Base-by-base conservation (phyloP, 352 stramenopile genomes). In the Phytophthora constricta region DNA sequence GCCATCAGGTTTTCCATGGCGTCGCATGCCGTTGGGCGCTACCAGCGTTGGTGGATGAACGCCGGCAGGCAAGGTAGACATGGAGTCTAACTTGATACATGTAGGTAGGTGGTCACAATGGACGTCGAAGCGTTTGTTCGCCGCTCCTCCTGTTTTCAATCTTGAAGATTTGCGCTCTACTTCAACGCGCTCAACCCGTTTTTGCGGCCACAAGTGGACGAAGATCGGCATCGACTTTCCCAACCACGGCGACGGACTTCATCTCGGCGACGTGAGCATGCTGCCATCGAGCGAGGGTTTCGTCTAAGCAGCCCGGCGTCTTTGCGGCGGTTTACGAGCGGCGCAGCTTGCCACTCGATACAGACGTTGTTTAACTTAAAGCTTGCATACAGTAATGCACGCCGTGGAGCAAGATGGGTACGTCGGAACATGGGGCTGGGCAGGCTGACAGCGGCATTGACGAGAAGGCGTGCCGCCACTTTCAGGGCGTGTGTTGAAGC, bases 391-490 rank as follows among this genome's bases (percentile, higher is more conserved):
- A 10, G 34, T 42, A 4, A 16, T 19, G 9, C 34, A 10, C 10
- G 41, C 14, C 4, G 14, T 9, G 10, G 11, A 19, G 37, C 4
- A 22, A 20, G 41, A 47, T 47, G 41, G n/a, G 41, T 23, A 47
- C 41, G 41, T 47, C 41, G 41, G 41, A 47, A 47, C 41, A 47
- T 47, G 41, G 41, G 41, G 41, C 41, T 47, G 41, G 41, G 41
- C 41, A 19, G n/a, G 37, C 34, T 42, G 34, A 10, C 41, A 47
- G 3, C 17, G 13, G 13, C 31, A 37, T 20, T 47, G 19, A 20
- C 41, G 41, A 47, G 19, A 47, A 23, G 37, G 9, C 3, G 16
- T 47, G 19, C 41, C 41, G 17, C 41, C 37, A 17, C 41, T n/a
- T n/a, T n/a, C n/a, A n/a, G n/a, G n/a, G n/a, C 19, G 14, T 2